Percentiles rank a stretch among this genome's conserved stretches.
These are phyloP conservation scores for Hyaloscypha bicolor DNA, from an alignment of 495 filamentous ascomycete genomes.

Conservation along the genomic window DNA sequence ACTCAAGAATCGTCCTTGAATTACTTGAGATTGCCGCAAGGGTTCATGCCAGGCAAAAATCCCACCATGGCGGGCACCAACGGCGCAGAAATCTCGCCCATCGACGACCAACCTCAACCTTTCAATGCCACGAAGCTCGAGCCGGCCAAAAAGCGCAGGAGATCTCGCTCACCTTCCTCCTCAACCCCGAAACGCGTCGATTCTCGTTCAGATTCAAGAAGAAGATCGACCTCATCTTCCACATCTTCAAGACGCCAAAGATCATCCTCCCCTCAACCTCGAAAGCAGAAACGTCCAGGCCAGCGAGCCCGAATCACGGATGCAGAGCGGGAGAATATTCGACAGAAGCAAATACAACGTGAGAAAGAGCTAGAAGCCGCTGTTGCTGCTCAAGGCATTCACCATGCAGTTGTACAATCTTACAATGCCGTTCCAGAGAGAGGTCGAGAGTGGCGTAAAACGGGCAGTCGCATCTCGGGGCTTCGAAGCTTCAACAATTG, in stretches of 20 bases:
- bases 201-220: slow-evolving; percentile 22
- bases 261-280: slow-evolving; percentile 41
- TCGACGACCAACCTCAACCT: slow-evolving; percentile 48
- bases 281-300: slow-evolving; percentile 85
- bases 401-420: slow-evolving; percentile 86
- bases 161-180: slow-evolving; percentile 40
- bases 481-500: slow-evolving; percentile 96
- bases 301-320: slow-evolving; percentile 75
- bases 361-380: slow-evolving; percentile 57
- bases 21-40: neutral
- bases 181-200: slow-evolving; percentile 29
- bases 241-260: slow-evolving; percentile 22
- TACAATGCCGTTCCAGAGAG: slow-evolving; percentile 96
- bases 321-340: slow-evolving; percentile 67
- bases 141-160: slow-evolving; percentile 52
- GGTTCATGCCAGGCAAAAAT: neutral
- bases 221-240: slow-evolving; percentile 25
- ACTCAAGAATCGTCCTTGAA: too few relatives aligned
- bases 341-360: slow-evolving; percentile 65
- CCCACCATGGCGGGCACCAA: slow-evolving; percentile 21
- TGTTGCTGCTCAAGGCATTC: slow-evolving; percentile 54
- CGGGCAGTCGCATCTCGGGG: slow-evolving; percentile 90
- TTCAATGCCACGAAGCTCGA: slow-evolving; percentile 58
- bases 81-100: slow-evolving; percentile 14
- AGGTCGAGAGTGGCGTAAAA: slow-evolving; percentile 92